These are phyloP conservation scores for Lepraria neglecta DNA, from an alignment of 495 filamentous ascomycete genomes.

Conservation along the genomic window DNA sequence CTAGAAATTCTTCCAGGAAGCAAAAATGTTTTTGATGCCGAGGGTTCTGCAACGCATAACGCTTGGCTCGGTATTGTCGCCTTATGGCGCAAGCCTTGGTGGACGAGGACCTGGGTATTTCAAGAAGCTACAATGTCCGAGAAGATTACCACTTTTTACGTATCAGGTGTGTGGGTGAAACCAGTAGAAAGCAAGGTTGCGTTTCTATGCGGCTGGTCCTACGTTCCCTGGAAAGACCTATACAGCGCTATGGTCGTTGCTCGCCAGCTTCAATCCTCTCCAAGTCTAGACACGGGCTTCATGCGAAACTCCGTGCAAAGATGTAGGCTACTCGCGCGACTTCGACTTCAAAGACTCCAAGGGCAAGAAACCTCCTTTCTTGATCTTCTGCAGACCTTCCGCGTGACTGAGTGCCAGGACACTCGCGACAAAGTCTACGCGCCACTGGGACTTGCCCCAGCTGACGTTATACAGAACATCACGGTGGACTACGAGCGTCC, in stretches of 20 bases:
- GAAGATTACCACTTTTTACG: not conserved
- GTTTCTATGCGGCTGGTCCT: slow-evolving; percentile 1
- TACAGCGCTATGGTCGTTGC: not conserved
- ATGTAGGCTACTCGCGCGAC: not conserved
- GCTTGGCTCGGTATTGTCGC: not conserved
- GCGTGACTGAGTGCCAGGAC: not conserved
- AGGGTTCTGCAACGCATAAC: not conserved
- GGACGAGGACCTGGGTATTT: slow-evolving; percentile 5
- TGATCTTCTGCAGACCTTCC: not conserved
- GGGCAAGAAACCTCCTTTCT: not conserved
- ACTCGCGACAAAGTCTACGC: slow-evolving; percentile 2
- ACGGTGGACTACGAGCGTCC: not conserved
- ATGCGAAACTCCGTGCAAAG: too few relatives aligned
- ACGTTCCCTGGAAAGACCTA: not conserved
- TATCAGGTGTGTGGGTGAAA: not conserved
- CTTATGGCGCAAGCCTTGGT: not conserved
- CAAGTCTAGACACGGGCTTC: not conserved
- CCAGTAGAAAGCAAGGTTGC: not conserved
- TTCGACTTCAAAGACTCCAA: not conserved
- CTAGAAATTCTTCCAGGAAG: not conserved
- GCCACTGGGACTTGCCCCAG: not conserved
- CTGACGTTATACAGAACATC: not conserved
- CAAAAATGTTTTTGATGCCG: not conserved
- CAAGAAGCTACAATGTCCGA: not conserved
- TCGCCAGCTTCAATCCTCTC: not conserved